A percentile compares a stretch with the other conserved stretches of the same genome.
phyloP scores from a whole-genome alignment of 2,329 filamentous ascomycete species.

The Fusarium denticulatum region DNA sequence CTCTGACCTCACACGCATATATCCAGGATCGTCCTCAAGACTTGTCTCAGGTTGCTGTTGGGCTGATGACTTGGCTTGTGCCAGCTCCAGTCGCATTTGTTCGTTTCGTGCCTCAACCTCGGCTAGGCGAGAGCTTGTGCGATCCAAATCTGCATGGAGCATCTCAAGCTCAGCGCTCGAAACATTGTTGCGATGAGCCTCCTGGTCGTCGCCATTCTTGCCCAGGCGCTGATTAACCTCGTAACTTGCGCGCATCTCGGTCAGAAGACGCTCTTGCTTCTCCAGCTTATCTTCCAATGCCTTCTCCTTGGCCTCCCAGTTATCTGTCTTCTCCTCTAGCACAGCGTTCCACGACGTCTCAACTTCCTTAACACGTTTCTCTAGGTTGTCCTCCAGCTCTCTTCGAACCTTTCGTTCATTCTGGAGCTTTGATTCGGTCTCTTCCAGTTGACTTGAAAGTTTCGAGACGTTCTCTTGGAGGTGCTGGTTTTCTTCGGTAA shows the following conservation, averaged over 20 bases:
- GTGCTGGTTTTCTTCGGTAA: constrained; percentile 88
- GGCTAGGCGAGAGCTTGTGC: constrained; percentile 84
- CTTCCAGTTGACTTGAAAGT: constrained; percentile 83
- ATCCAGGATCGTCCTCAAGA: constrained; percentile 89
- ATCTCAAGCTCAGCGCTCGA: constrained; percentile 93
- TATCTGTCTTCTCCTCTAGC: constrained; percentile 91
- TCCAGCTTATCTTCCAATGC: constrained; percentile 92
- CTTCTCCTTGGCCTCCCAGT: constrained; percentile 95
- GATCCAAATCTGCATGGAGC: constrained; percentile 89
- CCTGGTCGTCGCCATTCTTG: constrained; percentile 71
- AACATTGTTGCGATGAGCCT: constrained; percentile 70
- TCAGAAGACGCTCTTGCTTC: constrained; percentile 89
- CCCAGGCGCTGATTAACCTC: constrained; percentile 93
- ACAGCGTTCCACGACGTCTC: constrained; percentile 91
- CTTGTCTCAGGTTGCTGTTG: constrained; percentile 68
- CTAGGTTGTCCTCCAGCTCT: constrained; percentile 79
- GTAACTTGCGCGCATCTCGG: constrained; percentile 95
- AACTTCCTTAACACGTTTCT: constrained; percentile 85
- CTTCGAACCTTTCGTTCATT: constrained; percentile 77
- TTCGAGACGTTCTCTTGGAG: constrained; percentile 81
- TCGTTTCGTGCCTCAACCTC: constrained; percentile 96
- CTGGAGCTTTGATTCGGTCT: constrained; percentile 82
- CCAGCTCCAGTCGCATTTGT: constrained; percentile 88
- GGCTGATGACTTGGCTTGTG: constrained; percentile 79
- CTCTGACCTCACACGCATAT: constrained; percentile 88